These are phyloP conservation scores for Colletotrichum lentis DNA, from an alignment of 2,329 filamentous ascomycete species.

Conservation along the genomic window DNA sequence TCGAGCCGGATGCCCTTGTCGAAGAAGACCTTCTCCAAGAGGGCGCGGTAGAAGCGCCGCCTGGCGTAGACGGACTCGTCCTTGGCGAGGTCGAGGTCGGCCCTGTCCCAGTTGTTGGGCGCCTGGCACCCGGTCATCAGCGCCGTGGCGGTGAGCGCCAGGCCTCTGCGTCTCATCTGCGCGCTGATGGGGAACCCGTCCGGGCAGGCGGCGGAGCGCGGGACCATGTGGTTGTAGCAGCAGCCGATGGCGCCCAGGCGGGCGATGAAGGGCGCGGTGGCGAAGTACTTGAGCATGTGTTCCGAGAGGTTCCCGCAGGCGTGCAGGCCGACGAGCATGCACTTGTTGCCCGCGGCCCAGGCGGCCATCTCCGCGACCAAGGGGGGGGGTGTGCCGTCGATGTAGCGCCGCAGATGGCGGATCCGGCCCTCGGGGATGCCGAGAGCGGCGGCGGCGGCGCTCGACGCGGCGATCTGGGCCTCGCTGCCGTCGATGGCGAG, in stretches of 20 bases:
- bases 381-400: constrained; percentile 41
- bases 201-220: constrained; percentile 48
- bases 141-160: constrained; percentile 45
- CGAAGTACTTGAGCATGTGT: constrained; percentile 47
- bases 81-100: constrained; percentile 35
- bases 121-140: constrained; percentile 48
- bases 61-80: constrained; percentile 41
- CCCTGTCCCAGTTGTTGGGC: constrained; percentile 46
- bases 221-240: constrained; percentile 48
- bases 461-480: constrained; percentile 44
- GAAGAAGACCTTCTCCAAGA: constrained; percentile 43
- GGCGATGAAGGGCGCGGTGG: constrained; percentile 38
- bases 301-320: constrained; percentile 48
- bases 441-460: constrained; percentile 40
- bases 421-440: constrained; percentile 40
- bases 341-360: constrained; percentile 43
- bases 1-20: constrained; percentile 41
- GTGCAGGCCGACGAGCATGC: constrained; percentile 47
- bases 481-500: constrained; percentile 47
- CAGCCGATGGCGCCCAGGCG: constrained; percentile 45
- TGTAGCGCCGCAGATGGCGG: constrained; percentile 42
- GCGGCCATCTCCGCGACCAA: constrained; percentile 41
- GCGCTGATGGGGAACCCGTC: constrained; percentile 51
- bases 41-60: constrained; percentile 43
- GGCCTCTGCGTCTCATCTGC: constrained; percentile 38